A percentile compares a stretch with the other conserved stretches of the same genome.
Conservation (phyloP, 164 flowering plant species). For the Tetracentron sinense region DNA sequence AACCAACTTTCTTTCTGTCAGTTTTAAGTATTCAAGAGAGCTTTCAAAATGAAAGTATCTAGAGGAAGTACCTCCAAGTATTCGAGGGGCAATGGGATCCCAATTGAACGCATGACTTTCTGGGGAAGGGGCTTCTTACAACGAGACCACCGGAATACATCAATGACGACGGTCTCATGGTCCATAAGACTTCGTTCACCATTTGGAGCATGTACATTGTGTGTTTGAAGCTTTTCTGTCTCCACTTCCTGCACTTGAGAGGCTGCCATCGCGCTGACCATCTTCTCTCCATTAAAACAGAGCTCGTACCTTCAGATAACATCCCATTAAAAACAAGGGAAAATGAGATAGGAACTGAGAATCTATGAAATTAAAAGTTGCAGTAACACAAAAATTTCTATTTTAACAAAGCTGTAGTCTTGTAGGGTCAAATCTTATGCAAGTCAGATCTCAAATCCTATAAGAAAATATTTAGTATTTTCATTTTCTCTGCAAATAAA, state of each 20-base stretch:
- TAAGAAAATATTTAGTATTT: too few relatives aligned
- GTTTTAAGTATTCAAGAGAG: background rate
- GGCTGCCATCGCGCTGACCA: constrained; percentile 40
- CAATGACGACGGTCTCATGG: constrained; percentile 46
- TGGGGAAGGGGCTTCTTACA: constrained; percentile 90
- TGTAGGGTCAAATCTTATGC: too few relatives aligned
- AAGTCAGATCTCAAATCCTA: too few relatives aligned
- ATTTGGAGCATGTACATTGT: constrained; percentile 38
- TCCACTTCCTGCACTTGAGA: constrained; percentile 48
- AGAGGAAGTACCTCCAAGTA: constrained; percentile 62
- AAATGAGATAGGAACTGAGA: too few relatives aligned
- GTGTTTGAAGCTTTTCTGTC: constrained; percentile 50
- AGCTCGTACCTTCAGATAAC: constrained; percentile 76
- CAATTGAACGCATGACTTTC: constrained; percentile 67
- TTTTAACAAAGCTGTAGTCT: too few relatives aligned
- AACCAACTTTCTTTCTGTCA: background rate
- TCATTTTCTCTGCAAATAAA: too few relatives aligned
- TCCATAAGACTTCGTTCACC: constrained; percentile 57
- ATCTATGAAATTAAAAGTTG: too few relatives aligned
- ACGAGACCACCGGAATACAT: constrained; percentile 86
- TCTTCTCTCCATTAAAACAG: constrained; percentile 78
- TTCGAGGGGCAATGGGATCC: constrained; percentile 81
- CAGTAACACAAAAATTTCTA: too few relatives aligned
- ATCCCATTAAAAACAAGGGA: too few relatives aligned
- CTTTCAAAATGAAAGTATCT: background rate